These are phyloP conservation scores for Euptelea pleiosperma DNA, from an alignment of 164 flowering plant genomes.

Conservation along the genomic window DNA sequence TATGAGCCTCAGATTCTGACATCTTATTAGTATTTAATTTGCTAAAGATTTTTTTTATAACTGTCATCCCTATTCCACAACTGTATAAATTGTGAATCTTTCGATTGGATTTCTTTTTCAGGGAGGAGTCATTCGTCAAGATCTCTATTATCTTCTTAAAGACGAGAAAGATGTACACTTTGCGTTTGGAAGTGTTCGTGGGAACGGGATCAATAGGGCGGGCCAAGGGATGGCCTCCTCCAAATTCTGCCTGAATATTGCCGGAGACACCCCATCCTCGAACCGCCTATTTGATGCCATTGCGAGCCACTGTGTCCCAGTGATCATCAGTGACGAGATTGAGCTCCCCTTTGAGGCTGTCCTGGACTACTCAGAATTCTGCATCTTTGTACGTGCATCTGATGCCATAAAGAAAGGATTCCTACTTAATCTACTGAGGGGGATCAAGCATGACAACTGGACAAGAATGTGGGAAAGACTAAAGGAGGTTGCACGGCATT, in stretches of 20 bases:
- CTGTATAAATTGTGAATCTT: not conserved
- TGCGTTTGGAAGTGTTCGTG: constrained; percentile 54
- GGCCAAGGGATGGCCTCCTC: constrained; percentile 79
- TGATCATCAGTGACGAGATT: constrained; percentile 83
- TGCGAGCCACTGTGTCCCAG: constrained; percentile 84
- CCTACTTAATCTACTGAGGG: constrained; percentile 61
- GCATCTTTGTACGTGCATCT: constrained; percentile 59
- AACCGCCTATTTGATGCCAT: constrained; percentile 92
- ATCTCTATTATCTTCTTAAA: constrained; percentile 77
- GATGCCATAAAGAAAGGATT: constrained; percentile 63
- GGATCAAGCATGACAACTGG: constrained; percentile 55
- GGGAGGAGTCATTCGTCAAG: constrained; percentile 87
- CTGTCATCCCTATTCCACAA: not conserved
- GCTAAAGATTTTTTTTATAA: not conserved
- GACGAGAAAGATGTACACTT: constrained; percentile 86
- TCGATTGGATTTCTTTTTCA: constrained; percentile 20
- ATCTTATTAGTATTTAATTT: not conserved
- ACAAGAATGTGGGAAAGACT: constrained; percentile 72
- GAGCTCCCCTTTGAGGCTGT: constrained; percentile 91
- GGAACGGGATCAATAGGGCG: constrained; percentile 54
- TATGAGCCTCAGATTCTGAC: not conserved
- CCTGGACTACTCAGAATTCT: constrained; percentile 75
- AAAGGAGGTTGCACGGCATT: constrained; percentile 55
- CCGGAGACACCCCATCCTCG: constrained; percentile 97
- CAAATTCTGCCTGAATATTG: constrained; percentile 82